Conservation (phyloP, 2,329 filamentous ascomycete genomes). For the Cryphonectria carpinicola region DNA sequence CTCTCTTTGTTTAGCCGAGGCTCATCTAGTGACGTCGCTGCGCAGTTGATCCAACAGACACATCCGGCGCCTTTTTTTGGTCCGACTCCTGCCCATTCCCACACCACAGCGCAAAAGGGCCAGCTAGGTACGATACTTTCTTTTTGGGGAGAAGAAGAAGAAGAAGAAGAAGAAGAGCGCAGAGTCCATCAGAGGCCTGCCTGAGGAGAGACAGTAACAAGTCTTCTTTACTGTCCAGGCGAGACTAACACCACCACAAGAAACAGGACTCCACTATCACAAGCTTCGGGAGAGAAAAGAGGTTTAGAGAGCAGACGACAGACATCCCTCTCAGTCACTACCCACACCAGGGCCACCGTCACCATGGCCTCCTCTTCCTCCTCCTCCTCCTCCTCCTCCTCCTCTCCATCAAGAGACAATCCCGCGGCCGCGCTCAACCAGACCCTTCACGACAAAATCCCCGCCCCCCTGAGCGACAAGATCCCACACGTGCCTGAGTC, state of each 20-base stretch:
- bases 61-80: background rate
- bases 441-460: constrained; percentile 39
- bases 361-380: constrained; percentile 23
- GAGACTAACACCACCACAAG: too few species aligned
- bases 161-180: background rate
- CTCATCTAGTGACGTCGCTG: background rate
- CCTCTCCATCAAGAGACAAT: constrained; percentile 22
- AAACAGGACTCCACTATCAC: background rate
- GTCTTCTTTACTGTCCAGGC: background rate
- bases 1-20: background rate
- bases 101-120: background rate
- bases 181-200: background rate
- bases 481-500: constrained; percentile 50
- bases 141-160: background rate
- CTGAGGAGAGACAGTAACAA: background rate
- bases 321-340: background rate
- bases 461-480: constrained; percentile 42
- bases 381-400: constrained; percentile 20
- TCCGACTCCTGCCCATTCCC: background rate
- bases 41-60: background rate
- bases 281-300: background rate
- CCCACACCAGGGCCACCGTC: background rate
- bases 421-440: constrained; percentile 35
- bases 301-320: background rate
- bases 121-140: background rate